A percentile compares a stretch with the other conserved stretches of the same genome.
Conservation (phyloP, 176 grass and related monocot species). For the Avena insularis region DNA sequence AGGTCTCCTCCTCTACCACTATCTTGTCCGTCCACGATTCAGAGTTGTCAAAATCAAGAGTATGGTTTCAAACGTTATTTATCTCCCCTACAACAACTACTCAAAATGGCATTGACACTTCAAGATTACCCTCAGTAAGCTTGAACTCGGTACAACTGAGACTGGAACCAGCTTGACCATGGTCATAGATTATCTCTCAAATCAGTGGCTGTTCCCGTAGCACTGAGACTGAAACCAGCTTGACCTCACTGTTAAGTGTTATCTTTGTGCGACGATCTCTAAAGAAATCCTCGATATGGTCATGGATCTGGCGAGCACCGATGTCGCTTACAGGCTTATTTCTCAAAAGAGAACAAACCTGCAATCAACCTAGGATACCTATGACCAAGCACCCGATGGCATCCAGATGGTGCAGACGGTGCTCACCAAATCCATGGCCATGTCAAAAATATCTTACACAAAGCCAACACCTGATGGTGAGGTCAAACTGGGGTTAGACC, state of each 20-base stretch:
- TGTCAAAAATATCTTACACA: background rate
- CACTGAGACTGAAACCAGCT: background rate
- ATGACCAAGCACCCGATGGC: background rate
- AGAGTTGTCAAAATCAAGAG: background rate
- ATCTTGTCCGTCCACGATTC: background rate
- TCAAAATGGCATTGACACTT: background rate
- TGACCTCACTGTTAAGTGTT: background rate
- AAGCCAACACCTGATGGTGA: background rate
- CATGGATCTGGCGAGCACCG: background rate
- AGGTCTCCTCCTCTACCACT: background rate
- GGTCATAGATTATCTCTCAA: background rate
- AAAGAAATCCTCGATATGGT: background rate
- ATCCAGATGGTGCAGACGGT: background rate
- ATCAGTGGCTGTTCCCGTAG: background rate
- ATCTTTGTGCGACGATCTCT: background rate
- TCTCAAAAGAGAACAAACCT: background rate
- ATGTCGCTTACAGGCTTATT: background rate
- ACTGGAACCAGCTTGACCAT: background rate
- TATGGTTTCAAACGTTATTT: background rate
- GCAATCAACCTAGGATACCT: background rate
- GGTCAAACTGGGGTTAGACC: background rate
- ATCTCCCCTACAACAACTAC: background rate
- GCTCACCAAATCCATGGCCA: background rate
- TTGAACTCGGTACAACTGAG: background rate
- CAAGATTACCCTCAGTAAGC: background rate